These are phyloP conservation scores for Arthrobotrys sphaeroides DNA, from an alignment of 2,329 filamentous ascomycete species.

Conservation along the genomic window DNA sequence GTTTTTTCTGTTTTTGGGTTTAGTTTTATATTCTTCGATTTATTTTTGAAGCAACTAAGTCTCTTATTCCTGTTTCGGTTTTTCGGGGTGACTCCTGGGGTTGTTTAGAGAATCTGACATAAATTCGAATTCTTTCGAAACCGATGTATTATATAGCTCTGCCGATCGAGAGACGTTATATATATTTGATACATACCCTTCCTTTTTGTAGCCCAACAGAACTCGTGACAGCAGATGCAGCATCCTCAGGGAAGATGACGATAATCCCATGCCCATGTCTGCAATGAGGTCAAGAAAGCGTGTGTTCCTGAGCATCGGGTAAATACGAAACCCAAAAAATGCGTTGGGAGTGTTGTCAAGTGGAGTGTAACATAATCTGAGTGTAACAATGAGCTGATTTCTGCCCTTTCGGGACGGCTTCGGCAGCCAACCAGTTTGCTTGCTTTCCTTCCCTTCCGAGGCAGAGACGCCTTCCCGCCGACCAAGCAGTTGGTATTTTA, in stretches of 20 bases:
- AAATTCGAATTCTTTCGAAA: not conserved
- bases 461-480: conserved; percentile 18
- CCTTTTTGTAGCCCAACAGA: not conserved
- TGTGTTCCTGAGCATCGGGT: not conserved
- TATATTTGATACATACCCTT: not conserved
- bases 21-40: not conserved
- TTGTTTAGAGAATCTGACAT: no score
- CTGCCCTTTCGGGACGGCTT: conserved; percentile 7
- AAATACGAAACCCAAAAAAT: conserved; percentile 2
- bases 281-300: no score
- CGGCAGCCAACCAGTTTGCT: conserved; percentile 4
- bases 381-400: not conserved
- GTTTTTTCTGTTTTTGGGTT: not conserved
- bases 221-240: no score
- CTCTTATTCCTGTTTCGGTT: not conserved
- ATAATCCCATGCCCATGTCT: no score
- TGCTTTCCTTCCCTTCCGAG: conserved; percentile 14
- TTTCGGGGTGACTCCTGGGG: not conserved
- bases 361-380: not conserved
- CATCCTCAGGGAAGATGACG: no score
- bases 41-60: no score
- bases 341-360: conserved; percentile 14
- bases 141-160: not conserved
- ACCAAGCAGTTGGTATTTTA: conserved; percentile 4
- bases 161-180: not conserved